Evolutionary conservation across 345 rosid species (phyloP), one percentile per base, ranked within the genome.

Genomic region (Acer negundo): DNA sequence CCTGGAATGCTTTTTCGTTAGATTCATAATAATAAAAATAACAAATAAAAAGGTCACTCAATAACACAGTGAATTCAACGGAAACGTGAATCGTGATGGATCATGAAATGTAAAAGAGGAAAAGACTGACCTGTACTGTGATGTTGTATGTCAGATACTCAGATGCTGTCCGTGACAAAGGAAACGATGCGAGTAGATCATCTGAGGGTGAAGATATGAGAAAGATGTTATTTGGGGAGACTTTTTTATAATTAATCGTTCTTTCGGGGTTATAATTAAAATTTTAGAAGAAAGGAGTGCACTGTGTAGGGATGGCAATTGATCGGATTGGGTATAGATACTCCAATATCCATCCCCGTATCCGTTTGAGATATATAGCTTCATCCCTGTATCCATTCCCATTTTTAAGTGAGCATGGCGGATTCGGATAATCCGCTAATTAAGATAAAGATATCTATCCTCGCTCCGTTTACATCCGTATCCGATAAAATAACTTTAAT

Each of bases 111-210:
- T 22, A 0, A 3, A 59, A 59, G 55, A 73, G 0, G 1, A 73
- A 59, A 24, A 62, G 11, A 44, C 69, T 42, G 16, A 74, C 77
- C 69, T 17, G 69, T 17, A 24, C 69, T 17, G 69, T 23, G 42
- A 62, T 16, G 40, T 42, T 3, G 19, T 51, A 6, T 42, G 46
- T 42, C 46, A 7, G 46, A 42, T 35, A 35, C 38, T 49, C 44
- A 12, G 9, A 42, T 44, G 31, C 17, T 44, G 4, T 42, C 51
- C 6, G 70, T 6, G 61, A 26, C 12, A 6, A 17, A 42, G 58
- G 58, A 46, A 24, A 47, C 28, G 26, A 13, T 2, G 31, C 19
- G 24, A 56, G 26, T 22, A 15, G 2, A 56, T 31, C 31, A 1
- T 58, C 28, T 3, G 22, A 1, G 59, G 62, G 59, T 28, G 49